Conservation (phyloP, 2,329 filamentous ascomycete species). For the Fusarium burgessii region DNA sequence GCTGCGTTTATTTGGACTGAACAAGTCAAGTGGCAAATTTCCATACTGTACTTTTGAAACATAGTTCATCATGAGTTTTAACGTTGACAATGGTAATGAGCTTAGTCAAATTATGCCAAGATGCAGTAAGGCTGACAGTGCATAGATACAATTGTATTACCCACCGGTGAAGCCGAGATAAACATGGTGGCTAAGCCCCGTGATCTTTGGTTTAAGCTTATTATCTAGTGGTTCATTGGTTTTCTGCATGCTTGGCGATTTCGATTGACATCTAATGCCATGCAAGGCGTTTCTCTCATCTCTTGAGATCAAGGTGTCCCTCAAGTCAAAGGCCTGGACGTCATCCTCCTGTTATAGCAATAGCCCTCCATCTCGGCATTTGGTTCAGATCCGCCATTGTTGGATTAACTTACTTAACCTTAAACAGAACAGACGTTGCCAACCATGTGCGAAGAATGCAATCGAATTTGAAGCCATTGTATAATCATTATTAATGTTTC, state of each 20-base stretch:
- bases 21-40: not conserved
- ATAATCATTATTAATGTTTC: not conserved
- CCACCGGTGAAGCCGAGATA: constrained; percentile 23
- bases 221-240: constrained; percentile 4
- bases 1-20: not conserved
- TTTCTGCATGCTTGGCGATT: not conserved
- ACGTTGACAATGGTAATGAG: not conserved
- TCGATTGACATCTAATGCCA: not conserved
- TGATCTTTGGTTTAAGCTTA: not conserved
- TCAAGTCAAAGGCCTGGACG: not conserved
- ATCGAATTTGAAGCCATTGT: not conserved
- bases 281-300: not conserved
- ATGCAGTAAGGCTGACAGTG: constrained; percentile 2
- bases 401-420: not conserved
- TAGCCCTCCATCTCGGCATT: not conserved
- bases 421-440: not conserved
- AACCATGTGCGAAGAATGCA: not conserved
- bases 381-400: not conserved
- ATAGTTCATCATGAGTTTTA: not conserved
- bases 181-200: constrained; percentile 2
- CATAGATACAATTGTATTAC: not conserved
- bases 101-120: constrained; percentile 10
- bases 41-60: not conserved
- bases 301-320: not conserved
- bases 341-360: not conserved